These are phyloP conservation scores for Dorcoceras hygrometricum DNA, from an alignment of 257 asterid species.

Conservation along the genomic window DNA sequence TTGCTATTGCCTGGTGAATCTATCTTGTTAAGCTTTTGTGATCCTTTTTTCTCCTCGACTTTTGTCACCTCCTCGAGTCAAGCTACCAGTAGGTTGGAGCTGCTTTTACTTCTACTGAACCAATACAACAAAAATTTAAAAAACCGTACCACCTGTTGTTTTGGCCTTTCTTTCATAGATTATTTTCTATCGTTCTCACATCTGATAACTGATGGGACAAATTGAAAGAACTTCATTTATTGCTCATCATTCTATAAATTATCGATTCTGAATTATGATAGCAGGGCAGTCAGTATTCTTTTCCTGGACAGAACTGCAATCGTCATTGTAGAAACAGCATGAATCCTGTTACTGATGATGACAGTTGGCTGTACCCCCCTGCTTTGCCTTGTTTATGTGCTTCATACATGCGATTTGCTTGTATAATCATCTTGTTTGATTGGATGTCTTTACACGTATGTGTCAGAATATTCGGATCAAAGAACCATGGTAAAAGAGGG, in stretches of 20 bases:
- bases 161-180: neutral
- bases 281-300: neutral
- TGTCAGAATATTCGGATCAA: neutral
- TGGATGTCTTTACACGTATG: neutral
- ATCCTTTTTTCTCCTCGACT: neutral
- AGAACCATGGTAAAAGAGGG: neutral
- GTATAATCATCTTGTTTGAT: neutral
- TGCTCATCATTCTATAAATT: neutral
- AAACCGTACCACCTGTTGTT: neutral
- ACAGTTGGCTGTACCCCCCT: neutral
- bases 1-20: neutral
- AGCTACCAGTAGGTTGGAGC: neutral
- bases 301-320: neutral
- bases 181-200: no score
- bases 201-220: neutral
- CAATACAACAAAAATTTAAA: no score
- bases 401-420: neutral
- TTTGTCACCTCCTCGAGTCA: neutral
- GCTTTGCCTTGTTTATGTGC: neutral
- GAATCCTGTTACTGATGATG: neutral
- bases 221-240: neutral
- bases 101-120: neutral
- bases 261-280: neutral
- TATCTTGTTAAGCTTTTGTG: neutral
- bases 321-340: neutral